Percentiles rank a stretch among this genome's conserved stretches.
Conservation (phyloP, 331 rosid species). For the Prunus yedoensis region DNA sequence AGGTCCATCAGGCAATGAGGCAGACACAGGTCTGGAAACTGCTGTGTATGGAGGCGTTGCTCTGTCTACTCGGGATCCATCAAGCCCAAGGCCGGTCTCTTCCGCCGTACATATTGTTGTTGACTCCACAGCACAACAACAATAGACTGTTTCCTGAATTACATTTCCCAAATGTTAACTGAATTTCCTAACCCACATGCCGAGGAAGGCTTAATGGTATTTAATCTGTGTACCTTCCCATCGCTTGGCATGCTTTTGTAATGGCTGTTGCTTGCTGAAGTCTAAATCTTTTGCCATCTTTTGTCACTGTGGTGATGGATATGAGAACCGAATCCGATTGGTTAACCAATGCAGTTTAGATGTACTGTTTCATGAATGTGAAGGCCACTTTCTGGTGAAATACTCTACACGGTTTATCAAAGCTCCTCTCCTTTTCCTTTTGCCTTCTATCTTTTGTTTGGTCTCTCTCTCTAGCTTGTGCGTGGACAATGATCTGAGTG, state of each 20-base stretch:
- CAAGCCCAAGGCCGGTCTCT: constrained; percentile 28
- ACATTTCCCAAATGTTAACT: constrained; percentile 27
- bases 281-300: constrained; percentile 15
- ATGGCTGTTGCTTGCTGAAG: constrained; percentile 20
- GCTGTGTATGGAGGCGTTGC: constrained; percentile 44
- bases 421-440: too few relatives aligned
- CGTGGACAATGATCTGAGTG: neutral
- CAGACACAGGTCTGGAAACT: constrained; percentile 40
- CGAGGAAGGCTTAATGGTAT: constrained; percentile 28
- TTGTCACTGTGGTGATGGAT: constrained; percentile 40
- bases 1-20: constrained; percentile 34
- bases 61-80: constrained; percentile 19
- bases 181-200: constrained; percentile 47
- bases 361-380: neutral
- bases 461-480: too few relatives aligned
- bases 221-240: constrained; percentile 6
- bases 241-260: constrained; percentile 9
- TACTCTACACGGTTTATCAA: too few relatives aligned
- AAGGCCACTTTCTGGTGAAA: neutral
- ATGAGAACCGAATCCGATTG: constrained; percentile 18
- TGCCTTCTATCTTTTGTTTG: too few relatives aligned
- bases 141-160: constrained; percentile 28
- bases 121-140: constrained; percentile 38
- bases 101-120: constrained; percentile 29
- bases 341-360: constrained; percentile 36